These are phyloP conservation scores for Pythium rishiriense DNA, from an alignment of 352 stramenopile species.

Conservation along the genomic window DNA sequence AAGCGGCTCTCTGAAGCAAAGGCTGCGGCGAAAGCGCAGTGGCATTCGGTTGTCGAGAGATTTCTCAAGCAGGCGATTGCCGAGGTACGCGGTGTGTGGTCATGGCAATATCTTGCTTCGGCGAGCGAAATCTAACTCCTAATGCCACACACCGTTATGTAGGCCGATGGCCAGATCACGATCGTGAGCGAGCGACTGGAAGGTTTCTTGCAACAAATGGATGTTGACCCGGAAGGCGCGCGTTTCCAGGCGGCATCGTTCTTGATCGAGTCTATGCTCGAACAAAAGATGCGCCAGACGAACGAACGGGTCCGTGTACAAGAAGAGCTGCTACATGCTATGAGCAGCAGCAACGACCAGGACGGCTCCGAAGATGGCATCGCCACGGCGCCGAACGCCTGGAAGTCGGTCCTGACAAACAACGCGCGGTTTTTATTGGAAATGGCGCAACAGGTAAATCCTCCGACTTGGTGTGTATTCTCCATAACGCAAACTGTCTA, in stretches of 20 bases:
- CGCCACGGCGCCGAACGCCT: background rate
- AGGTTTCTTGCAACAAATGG: conserved; percentile 42
- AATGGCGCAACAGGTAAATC: conserved; percentile 62
- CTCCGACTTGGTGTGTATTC: background rate
- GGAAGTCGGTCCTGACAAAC: conserved; percentile 7
- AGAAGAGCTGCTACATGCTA: conserved; percentile 26
- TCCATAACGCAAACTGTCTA: background rate
- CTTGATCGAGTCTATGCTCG: conserved; percentile 53
- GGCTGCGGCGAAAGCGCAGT: conserved; percentile 2
- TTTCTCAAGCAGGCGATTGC: conserved; percentile 13
- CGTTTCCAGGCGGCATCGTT: conserved; percentile 64
- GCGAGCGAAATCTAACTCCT: background rate
- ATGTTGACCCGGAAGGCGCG: conserved; percentile 38
- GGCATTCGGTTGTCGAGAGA: background rate
- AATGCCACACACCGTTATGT: background rate
- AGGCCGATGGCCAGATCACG: conserved; percentile 60
- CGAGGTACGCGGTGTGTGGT: background rate
- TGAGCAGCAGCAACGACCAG: background rate
- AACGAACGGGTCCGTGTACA: conserved; percentile 42
- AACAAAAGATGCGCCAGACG: conserved; percentile 58
- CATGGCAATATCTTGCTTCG: background rate
- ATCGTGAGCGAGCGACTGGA: conserved; percentile 43
- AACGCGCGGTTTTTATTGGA: conserved; percentile 49
- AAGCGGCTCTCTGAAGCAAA: background rate
- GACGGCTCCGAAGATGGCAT: background rate